These are phyloP conservation scores for Fusarium subglutinans DNA, from an alignment of 2,329 filamentous ascomycete species.

Conservation along the genomic window DNA sequence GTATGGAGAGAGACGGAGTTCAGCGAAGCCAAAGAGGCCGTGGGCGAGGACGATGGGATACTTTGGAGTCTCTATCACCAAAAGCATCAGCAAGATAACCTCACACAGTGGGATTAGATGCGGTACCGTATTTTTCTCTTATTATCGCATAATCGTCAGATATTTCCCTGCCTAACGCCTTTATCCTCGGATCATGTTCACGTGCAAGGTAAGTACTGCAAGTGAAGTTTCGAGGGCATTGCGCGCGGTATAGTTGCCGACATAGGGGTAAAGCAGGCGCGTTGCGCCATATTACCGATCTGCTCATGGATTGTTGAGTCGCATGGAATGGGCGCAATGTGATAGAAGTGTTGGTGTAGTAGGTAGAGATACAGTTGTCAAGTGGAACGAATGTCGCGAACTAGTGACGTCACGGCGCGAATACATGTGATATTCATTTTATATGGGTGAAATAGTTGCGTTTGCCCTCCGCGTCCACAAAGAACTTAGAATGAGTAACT, in stretches of 20 bases:
- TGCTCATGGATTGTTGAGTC: constrained; percentile 33
- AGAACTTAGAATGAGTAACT: not conserved
- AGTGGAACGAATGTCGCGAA: not conserved
- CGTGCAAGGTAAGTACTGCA: constrained; percentile 11
- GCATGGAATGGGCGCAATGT: constrained; percentile 1
- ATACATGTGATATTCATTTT: not conserved
- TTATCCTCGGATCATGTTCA: constrained; percentile 51
- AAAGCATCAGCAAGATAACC: not conserved
- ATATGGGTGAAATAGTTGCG: not conserved
- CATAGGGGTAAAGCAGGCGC: not conserved
- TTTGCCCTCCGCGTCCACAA: not conserved
- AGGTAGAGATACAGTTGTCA: not conserved
- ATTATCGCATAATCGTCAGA: constrained; percentile 58
- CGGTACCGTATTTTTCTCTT: constrained; percentile 55
- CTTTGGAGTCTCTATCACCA: constrained; percentile 60
- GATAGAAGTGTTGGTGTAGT: not conserved
- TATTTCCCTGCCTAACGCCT: constrained; percentile 54
- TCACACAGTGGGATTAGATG: not conserved
- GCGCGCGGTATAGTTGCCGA: not conserved
- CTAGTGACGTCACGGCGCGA: constrained; percentile 35
- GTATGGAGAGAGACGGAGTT: constrained; percentile 61
- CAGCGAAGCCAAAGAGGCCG: constrained; percentile 70
- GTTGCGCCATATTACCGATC: constrained; percentile 28
- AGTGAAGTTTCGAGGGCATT: constrained; percentile 28
- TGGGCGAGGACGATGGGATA: constrained; percentile 72